These are phyloP conservation scores for Saksenaea oblongispora DNA, from an alignment of 371 early-diverging fungal genomes.

Conservation along the genomic window DNA sequence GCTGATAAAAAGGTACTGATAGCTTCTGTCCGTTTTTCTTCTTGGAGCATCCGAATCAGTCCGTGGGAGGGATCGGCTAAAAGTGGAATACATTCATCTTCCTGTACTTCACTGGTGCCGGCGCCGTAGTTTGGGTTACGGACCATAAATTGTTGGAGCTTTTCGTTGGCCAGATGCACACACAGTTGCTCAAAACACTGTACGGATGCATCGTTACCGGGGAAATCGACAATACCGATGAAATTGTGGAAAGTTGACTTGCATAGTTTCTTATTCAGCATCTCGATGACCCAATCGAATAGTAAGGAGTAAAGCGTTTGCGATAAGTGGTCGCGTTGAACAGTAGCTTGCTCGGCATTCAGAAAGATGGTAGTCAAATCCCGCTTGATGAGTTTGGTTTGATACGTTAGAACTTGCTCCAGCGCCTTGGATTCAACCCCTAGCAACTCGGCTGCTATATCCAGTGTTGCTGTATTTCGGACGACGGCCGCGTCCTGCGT, in stretches of 20 bases:
- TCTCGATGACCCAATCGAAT: constrained; percentile 87
- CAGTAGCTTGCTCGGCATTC: constrained; percentile 65
- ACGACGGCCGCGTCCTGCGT: constrained; percentile 62
- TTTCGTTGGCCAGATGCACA: constrained; percentile 81
- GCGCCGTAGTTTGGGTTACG: constrained; percentile 59
- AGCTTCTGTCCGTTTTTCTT: not conserved
- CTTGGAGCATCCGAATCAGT: constrained; percentile 23
- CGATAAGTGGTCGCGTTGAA: constrained; percentile 77
- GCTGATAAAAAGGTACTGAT: constrained; percentile 24
- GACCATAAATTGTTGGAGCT: constrained; percentile 63
- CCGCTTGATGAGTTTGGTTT: constrained; percentile 71
- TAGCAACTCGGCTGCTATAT: constrained; percentile 76
- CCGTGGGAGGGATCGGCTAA: not conserved
- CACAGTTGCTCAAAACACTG: constrained; percentile 70
- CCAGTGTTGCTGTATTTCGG: constrained; percentile 65
- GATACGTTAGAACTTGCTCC: constrained; percentile 80
- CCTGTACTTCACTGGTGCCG: constrained; percentile 29
- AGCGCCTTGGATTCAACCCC: constrained; percentile 78
- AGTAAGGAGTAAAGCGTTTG: constrained; percentile 76
- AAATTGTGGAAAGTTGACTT: constrained; percentile 61
- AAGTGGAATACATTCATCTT: constrained; percentile 50
- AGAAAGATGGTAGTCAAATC: constrained; percentile 85
- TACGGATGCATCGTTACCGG: constrained; percentile 34
- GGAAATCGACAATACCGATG: constrained; percentile 64
- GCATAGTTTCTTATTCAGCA: constrained; percentile 76